These are phyloP conservation scores for Fraxinus sp. DNA, from an alignment of 305 asterid species.

Conservation along the genomic window DNA sequence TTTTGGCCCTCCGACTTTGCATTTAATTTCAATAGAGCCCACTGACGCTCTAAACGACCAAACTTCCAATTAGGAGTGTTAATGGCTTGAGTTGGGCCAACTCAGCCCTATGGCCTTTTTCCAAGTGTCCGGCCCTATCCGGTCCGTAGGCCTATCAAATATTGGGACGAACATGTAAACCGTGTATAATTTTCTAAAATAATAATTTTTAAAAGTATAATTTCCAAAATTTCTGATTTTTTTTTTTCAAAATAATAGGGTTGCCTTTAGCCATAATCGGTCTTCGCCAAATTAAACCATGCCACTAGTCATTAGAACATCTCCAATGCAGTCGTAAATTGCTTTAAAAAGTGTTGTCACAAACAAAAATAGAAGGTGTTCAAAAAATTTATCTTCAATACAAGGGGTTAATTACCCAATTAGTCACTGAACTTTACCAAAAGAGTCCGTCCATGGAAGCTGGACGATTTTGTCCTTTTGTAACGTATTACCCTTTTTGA, in stretches of 20 bases:
- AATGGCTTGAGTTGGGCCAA: background rate
- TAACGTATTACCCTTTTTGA: background rate
- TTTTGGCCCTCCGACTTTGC: background rate
- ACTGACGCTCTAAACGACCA: background rate
- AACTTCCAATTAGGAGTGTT: no score
- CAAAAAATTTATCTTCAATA: no score
- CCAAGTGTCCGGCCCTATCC: background rate
- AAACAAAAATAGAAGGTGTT: no score
- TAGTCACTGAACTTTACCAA: no score
- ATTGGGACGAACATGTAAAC: no score
- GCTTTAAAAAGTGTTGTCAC: background rate
- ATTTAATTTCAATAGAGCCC: background rate
- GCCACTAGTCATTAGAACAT: background rate
- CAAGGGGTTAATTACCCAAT: no score
- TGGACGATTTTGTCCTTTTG: slow-evolving; percentile 9
- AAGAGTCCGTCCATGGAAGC: slow-evolving; percentile 46
- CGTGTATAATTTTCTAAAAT: no score
- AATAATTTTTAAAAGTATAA: no score
- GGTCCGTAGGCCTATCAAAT: background rate
- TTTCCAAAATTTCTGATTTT: no score
- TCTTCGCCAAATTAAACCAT: background rate
- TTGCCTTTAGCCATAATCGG: background rate
- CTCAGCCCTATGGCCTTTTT: background rate
- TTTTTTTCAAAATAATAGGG: no score
- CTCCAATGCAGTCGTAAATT: background rate